These are phyloP conservation scores for Phallus indusiatus DNA, from an alignment of 768 basidiomycete species.

Conservation along the genomic window DNA sequence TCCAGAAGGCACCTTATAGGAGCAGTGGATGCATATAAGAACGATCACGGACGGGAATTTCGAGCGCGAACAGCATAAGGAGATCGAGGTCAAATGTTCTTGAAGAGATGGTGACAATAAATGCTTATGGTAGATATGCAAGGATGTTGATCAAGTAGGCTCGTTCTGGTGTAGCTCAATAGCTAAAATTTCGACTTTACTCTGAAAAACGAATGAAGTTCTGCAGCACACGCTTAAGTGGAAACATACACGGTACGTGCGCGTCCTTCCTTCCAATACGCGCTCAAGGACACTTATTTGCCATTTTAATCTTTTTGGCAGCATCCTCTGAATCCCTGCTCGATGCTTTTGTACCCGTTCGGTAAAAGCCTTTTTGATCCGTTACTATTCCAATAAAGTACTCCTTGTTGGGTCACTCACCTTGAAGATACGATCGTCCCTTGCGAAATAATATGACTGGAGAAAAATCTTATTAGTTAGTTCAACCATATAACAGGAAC, in stretches of 20 bases:
- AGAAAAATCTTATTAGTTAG: conserved; percentile 7
- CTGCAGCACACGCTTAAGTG: neutral
- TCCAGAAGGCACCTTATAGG: conserved; percentile 71
- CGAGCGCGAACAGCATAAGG: neutral
- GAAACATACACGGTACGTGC: conserved; percentile 52
- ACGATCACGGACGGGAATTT: neutral
- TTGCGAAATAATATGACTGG: conserved; percentile 86
- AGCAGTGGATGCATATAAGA: conserved; percentile 31
- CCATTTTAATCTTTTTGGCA: conserved; percentile 55
- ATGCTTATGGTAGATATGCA: neutral
- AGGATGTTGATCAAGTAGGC: neutral
- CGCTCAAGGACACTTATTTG: conserved; percentile 57
- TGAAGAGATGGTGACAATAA: neutral
- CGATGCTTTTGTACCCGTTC: conserved; percentile 24
- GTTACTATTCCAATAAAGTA: neutral
- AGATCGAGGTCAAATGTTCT: neutral
- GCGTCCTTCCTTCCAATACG: conserved; percentile 55
- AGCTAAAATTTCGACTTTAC: conserved; percentile 54
- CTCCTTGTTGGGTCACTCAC: conserved; percentile 19
- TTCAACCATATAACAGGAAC: neutral
- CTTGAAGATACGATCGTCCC: conserved; percentile 80
- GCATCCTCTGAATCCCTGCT: conserved; percentile 34
- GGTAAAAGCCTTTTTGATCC: conserved; percentile 32
- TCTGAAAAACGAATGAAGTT: conserved; percentile 24
- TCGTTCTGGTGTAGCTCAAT: conserved; percentile 50